Conservation (phyloP, 2,329 filamentous ascomycete species). For the Bipolaris sorokiniana region DNA sequence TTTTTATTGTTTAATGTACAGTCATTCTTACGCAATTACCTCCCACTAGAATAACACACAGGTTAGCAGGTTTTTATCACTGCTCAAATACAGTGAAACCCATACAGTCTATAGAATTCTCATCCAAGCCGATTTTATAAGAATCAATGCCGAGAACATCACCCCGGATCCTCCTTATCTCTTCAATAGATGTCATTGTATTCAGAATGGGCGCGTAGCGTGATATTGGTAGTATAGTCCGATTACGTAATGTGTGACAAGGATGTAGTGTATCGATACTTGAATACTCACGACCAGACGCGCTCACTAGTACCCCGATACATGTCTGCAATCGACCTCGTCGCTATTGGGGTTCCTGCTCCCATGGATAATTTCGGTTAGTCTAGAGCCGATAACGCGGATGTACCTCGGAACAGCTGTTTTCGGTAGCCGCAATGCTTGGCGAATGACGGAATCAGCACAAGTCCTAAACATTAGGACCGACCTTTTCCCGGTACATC, state of each 20-base stretch:
- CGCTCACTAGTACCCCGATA: neutral
- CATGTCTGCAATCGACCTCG: neutral
- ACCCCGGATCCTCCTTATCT: neutral
- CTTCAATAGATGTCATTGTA: neutral
- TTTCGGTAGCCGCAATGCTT: neutral
- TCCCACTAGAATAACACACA: neutral
- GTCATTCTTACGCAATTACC: neutral
- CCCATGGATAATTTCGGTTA: neutral
- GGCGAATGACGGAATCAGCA: neutral
- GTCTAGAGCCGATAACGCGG: too few species aligned
- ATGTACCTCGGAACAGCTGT: neutral
- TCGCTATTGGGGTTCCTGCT: too few species aligned
- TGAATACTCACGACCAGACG: neutral
- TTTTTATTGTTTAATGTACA: neutral
- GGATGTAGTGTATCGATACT: neutral
- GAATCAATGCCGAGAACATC: neutral
- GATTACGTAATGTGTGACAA: neutral
- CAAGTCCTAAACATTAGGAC: neutral
- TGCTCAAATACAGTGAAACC: neutral
- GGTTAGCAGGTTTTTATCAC: neutral
- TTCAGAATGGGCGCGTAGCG: neutral
- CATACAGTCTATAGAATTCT: neutral
- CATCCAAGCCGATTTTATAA: neutral
- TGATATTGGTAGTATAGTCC: too few species aligned
- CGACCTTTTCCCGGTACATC: neutral